Evolutionary conservation across 2,329 filamentous ascomycete genomes (phyloP).

Genomic region (Bipolaris gigantea): DNA sequence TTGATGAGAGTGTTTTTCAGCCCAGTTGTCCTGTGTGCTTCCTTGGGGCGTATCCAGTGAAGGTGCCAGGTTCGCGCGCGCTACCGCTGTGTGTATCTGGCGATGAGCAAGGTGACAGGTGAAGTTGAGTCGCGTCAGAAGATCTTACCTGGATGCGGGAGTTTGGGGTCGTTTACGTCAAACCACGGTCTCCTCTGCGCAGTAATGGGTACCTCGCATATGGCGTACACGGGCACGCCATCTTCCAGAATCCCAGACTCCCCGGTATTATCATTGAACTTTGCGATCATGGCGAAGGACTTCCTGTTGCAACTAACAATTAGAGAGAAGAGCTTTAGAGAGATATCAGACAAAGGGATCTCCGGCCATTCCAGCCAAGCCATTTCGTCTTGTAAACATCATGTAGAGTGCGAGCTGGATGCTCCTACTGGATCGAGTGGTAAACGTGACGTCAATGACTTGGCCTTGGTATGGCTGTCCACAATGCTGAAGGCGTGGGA

Average conservation of each 20-base stretch:
- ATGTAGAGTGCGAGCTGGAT: not conserved
- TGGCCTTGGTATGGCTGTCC: constrained; percentile 5
- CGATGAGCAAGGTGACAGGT: not conserved
- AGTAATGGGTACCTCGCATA: constrained; percentile 15
- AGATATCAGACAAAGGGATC: not conserved
- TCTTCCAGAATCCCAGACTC: not conserved
- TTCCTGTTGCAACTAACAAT: not conserved
- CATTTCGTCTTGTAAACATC: constrained; percentile 1
- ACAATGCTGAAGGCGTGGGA: not conserved
- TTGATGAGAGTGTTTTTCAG: constrained; percentile 45
- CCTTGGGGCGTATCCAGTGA: constrained; percentile 47
- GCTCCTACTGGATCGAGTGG: constrained; percentile 8
- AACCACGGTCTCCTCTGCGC: constrained; percentile 16
- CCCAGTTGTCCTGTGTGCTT: constrained; percentile 46
- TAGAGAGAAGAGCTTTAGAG: not conserved
- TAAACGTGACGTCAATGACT: constrained; percentile 14
- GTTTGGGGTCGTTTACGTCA: constrained; percentile 6
- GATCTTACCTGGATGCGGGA: constrained; percentile 18
- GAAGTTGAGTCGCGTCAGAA: not conserved
- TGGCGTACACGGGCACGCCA: constrained; percentile 9
- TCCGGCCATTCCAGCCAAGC: not conserved
- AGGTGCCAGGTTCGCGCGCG: constrained; percentile 49
- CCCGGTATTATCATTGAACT: not conserved
- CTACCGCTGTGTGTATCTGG: constrained; percentile 35
- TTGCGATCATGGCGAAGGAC: constrained; percentile 1